A percentile compares a stretch with the other conserved stretches of the same genome.
Conservation (phyloP, 2,329 filamentous ascomycete genomes). For the Aspergillus amoenus region DNA sequence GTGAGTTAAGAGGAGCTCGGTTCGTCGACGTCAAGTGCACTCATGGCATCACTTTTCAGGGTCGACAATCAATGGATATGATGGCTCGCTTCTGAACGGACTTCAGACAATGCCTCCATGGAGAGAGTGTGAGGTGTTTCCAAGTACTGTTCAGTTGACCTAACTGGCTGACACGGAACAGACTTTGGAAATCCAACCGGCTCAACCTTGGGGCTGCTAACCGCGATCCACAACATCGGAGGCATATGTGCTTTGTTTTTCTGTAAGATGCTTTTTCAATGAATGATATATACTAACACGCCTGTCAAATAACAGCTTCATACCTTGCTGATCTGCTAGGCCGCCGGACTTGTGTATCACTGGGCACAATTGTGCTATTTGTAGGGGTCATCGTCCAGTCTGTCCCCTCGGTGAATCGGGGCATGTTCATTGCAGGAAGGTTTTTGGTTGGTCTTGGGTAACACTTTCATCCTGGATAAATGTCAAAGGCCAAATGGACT, state of each 20-base stretch:
- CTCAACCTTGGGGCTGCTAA: slow-evolving; percentile 15
- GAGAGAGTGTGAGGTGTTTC: slow-evolving; percentile 13
- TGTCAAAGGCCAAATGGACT: background rate
- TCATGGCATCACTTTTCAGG: background rate
- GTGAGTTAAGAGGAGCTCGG: background rate
- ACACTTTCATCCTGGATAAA: too few species aligned
- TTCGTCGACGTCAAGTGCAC: background rate
- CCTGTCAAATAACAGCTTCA: slow-evolving; percentile 10
- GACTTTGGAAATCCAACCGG: slow-evolving; percentile 16
- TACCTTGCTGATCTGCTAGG: slow-evolving; percentile 20
- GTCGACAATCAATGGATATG: slow-evolving; percentile 20
- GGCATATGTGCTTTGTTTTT: slow-evolving; percentile 19
- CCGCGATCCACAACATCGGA: slow-evolving; percentile 19
- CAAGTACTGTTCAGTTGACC: background rate
- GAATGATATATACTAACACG: background rate
- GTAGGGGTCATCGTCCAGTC: slow-evolving; percentile 20
- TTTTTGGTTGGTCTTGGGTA: slow-evolving; percentile 30
- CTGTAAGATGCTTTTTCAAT: slow-evolving; percentile 1
- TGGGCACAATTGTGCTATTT: slow-evolving; percentile 18
- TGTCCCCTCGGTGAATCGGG: slow-evolving; percentile 18
- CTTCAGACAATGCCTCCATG: slow-evolving; percentile 20
- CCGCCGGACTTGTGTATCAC: slow-evolving; percentile 13
- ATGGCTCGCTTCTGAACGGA: slow-evolving; percentile 20
- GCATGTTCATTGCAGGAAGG: slow-evolving; percentile 29
- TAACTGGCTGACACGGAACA: background rate